phyloP scores from a whole-genome alignment of 371 early-diverging fungal genomes.

The Syncephalis plumigaleata region DNA sequence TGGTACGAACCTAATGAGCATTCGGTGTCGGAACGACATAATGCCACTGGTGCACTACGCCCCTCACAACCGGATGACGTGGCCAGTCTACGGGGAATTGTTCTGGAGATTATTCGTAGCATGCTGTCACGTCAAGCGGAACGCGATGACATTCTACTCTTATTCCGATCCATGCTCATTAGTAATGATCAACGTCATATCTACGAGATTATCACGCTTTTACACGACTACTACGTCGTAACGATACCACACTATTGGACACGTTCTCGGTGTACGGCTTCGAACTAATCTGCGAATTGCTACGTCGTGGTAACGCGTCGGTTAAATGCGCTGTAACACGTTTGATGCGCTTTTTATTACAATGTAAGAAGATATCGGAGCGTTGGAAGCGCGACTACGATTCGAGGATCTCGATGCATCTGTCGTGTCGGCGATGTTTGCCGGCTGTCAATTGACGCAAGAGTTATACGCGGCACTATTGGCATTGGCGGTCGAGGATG shows the following conservation, averaged over 20 bases:
- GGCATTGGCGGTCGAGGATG: constrained; percentile 2
- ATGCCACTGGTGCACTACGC: constrained; percentile 2
- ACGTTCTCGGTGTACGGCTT: constrained; percentile 5
- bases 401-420: constrained; percentile 3
- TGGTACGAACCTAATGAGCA: constrained; percentile 15
- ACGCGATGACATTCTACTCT: constrained; percentile 5
- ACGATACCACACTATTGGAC: constrained; percentile 4
- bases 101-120: constrained; percentile 6
- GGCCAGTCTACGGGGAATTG: constrained; percentile 8
- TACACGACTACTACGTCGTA: constrained; percentile 1
- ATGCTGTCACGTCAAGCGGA: constrained; percentile 3
- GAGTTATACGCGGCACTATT: constrained; percentile 5
- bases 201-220: constrained; percentile 5
- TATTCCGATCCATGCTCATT: constrained; percentile 7
- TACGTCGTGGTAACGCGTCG: constrained; percentile 4
- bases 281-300: constrained; percentile 8
- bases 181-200: constrained; percentile 7
- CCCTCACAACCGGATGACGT: constrained; percentile 7
- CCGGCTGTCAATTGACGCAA: constrained; percentile 1
- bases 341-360: constrained; percentile 5
- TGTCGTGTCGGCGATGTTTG: constrained; percentile 3
- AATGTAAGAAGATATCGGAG: constrained; percentile 4
- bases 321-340: constrained; percentile 3
- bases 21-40: constrained; percentile 13
- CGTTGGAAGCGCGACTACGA: constrained; percentile 6